Percentiles rank a stretch among this genome's conserved stretches.
Conservation (phyloP, 768 basidiomycete genomes). For the Postia placenta region DNA sequence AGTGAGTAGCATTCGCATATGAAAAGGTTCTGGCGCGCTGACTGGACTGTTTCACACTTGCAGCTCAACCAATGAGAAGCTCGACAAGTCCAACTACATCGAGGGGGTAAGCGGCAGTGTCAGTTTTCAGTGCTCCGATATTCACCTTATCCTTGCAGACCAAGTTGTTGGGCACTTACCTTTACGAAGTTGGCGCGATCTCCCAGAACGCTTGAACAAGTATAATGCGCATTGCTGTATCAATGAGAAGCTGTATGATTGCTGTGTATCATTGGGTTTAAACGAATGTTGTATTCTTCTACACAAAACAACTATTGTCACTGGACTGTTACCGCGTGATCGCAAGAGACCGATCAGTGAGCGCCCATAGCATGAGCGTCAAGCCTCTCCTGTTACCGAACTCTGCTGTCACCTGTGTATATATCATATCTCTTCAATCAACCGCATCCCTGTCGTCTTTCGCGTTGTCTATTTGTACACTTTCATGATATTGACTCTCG, state of each 20-base stretch:
- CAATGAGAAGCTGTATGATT: neutral
- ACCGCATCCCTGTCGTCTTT: too few species aligned
- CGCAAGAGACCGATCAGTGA: too few species aligned
- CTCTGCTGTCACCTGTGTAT: too few species aligned
- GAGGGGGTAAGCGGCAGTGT: slow-evolving; percentile 51
- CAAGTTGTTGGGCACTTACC: slow-evolving; percentile 74
- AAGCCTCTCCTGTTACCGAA: too few species aligned
- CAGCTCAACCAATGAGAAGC: slow-evolving; percentile 92
- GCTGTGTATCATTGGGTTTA: too few species aligned
- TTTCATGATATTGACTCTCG: too few species aligned
- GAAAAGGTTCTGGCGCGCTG: neutral
- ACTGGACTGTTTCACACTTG: neutral
- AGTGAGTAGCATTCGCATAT: slow-evolving; percentile 42
- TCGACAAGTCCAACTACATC: slow-evolving; percentile 87
- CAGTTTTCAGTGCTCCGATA: neutral
- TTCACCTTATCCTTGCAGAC: slow-evolving; percentile 32
- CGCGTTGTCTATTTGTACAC: too few species aligned
- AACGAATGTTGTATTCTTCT: too few species aligned
- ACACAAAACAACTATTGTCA: too few species aligned
- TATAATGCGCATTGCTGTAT: neutral
- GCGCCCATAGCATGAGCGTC: too few species aligned
- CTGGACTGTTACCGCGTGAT: too few species aligned
- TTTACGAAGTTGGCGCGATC: slow-evolving; percentile 55
- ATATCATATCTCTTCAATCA: too few species aligned
- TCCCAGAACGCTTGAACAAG: slow-evolving; percentile 2